Evolutionary conservation across 192 early-diverging fungal species (phyloP).

Genomic region (Umbelopsis sp.): DNA sequence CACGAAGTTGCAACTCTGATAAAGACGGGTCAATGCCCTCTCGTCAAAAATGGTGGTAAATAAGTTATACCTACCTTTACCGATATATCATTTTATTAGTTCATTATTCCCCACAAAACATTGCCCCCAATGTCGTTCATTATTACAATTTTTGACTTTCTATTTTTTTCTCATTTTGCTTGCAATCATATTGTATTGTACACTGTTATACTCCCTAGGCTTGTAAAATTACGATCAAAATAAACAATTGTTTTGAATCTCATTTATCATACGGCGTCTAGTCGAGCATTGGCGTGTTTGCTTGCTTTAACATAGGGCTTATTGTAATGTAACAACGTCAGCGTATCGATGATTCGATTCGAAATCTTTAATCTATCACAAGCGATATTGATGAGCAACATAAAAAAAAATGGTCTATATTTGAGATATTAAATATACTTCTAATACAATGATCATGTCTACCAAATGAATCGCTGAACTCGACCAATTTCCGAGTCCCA

Average conservation of each 20-base stretch:
- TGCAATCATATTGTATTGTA: slow-evolving; percentile 15
- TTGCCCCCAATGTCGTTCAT: not conserved
- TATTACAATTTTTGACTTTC: not conserved
- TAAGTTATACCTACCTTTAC: not conserved
- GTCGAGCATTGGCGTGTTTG: too few relatives aligned
- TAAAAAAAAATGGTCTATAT: too few relatives aligned
- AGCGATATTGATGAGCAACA: too few relatives aligned
- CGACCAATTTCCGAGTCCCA: slow-evolving; percentile 71
- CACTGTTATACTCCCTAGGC: not conserved
- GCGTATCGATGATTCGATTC: too few relatives aligned
- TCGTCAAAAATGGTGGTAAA: slow-evolving; percentile 11
- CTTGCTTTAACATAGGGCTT: too few relatives aligned
- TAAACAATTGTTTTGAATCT: not conserved
- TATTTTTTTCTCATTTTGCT: not conserved
- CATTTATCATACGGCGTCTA: not conserved
- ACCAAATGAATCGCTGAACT: slow-evolving; percentile 95
- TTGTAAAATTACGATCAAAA: slow-evolving; percentile 13
- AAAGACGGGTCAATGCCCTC: slow-evolving; percentile 25
- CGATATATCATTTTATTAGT: not conserved
- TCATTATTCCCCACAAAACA: not conserved
- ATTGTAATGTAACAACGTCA: too few relatives aligned
- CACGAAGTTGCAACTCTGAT: slow-evolving; percentile 26
- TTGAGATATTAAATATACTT: not conserved
- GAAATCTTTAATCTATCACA: too few relatives aligned
- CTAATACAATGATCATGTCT: slow-evolving; percentile 19